These are phyloP conservation scores for Pythium aphanidermatum DNA, from an alignment of 352 stramenopile species.

Conservation along the genomic window DNA sequence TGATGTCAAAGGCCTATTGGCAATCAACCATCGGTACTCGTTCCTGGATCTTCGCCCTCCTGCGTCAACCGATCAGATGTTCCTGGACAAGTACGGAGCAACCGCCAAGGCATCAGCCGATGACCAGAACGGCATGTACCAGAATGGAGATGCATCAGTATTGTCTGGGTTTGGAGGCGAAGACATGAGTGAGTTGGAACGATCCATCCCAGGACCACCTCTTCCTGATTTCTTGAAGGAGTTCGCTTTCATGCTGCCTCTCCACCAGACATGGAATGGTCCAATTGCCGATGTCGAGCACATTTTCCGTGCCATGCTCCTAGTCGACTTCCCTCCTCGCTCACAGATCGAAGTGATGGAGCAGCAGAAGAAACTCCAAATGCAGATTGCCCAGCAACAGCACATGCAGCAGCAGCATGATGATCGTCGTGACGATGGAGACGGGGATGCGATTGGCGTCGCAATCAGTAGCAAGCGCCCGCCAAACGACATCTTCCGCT, in stretches of 20 bases:
- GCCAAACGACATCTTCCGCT: constrained; percentile 80
- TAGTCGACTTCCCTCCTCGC: constrained; percentile 76
- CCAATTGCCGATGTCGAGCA: constrained; percentile 83
- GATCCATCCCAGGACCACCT: constrained; percentile 64
- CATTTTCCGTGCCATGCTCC: constrained; percentile 76
- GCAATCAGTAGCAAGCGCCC: constrained; percentile 77
- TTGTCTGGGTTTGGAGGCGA: neutral
- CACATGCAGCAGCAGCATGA: constrained; percentile 38
- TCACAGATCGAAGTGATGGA: constrained; percentile 65
- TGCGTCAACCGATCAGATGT: constrained; percentile 56
- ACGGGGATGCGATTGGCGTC: constrained; percentile 22
- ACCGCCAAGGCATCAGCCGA: constrained; percentile 12
- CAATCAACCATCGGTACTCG: constrained; percentile 73
- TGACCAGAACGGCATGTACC: constrained; percentile 7
- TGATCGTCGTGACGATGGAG: constrained; percentile 34
- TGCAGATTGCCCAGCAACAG: constrained; percentile 61
- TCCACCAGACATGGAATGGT: constrained; percentile 81
- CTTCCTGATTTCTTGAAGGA: constrained; percentile 83
- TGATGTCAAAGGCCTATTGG: constrained; percentile 76
- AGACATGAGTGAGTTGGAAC: constrained; percentile 11
- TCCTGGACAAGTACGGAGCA: constrained; percentile 75
- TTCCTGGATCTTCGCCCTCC: constrained; percentile 68
- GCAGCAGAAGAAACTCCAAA: constrained; percentile 35
- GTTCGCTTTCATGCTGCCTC: constrained; percentile 73
- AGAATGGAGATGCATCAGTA: constrained; percentile 6